These are phyloP conservation scores for Polyporus tsugae DNA, from an alignment of 1,284 basidiomycete species.

Conservation along the genomic window DNA sequence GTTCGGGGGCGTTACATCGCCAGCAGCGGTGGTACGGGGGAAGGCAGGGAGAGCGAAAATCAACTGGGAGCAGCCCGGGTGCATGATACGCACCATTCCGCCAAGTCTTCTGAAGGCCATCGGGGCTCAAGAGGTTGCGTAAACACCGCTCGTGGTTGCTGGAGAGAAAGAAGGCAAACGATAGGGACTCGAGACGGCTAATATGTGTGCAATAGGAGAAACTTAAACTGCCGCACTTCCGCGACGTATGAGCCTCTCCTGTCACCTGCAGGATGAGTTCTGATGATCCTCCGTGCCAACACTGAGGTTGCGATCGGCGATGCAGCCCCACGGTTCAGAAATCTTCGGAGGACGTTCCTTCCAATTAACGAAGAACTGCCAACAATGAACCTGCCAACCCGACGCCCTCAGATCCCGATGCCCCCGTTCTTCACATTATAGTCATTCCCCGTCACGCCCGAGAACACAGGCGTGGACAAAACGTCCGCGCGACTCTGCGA, in stretches of 20 bases:
- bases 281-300: neutral
- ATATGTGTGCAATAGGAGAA: too few relatives aligned
- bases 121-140: too few relatives aligned
- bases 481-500: neutral
- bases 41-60: too few relatives aligned
- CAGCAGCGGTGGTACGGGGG: too few relatives aligned
- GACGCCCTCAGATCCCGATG: neutral
- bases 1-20: too few relatives aligned
- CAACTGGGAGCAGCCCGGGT: too few relatives aligned
- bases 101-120: too few relatives aligned
- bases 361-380: neutral
- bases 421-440: slow-evolving; percentile 9
- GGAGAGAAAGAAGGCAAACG: too few relatives aligned
- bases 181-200: too few relatives aligned
- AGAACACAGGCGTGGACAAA: neutral
- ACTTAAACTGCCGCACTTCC: neutral
- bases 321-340: neutral
- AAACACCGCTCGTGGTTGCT: too few relatives aligned
- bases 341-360: neutral
- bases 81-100: too few relatives aligned
- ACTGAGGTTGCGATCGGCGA: neutral
- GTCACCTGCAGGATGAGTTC: neutral
- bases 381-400: neutral
- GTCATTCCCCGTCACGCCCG: slow-evolving; percentile 7
- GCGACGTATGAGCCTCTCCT: too few relatives aligned